Evolutionary conservation across 495 filamentous ascomycete species (phyloP), one percentile per base, ranked within the genome.

Genomic region (Tuber microsphaerosporum): DNA sequence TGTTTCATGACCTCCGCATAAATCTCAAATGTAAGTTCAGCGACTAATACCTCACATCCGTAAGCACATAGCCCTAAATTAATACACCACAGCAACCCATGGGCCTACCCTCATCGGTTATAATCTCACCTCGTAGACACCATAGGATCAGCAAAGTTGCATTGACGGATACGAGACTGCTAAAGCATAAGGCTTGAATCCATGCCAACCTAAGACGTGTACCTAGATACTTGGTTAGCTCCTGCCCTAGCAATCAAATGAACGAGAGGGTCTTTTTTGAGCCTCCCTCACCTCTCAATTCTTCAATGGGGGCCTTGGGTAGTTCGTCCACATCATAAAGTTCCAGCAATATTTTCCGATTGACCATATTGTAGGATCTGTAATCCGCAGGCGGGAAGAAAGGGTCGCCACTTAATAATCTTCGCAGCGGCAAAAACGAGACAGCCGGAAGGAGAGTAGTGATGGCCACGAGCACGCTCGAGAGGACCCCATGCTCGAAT

Each of bases 1-100:
- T 45, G 73, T 26, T 77, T 74, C 80, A 82, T 81, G 9, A 82
- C 74, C 43, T 82, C 81, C 0, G 80, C 82, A 39, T 76, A 82
- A 14, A 82, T 74, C 6, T 76, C 80, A 71, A 82, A 82, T 0
- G 80, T 82, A 26, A 82, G 56, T 48, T 82, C 80, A 48, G 73
- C 42, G 20, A 70, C 80, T 81, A 68, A 26, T 12, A 10, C 22
- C 51, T 26, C 51, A 10, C 22, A 56, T 56, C 19, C 9, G 9
- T 56, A 56, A 56, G 51, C 51, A 56, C 51, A 56, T 26, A 7
- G 26, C 51, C n/a, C 22, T 56, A 56, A 26, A 56, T 7, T n/a
- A 56, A 4, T n/a, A 56, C n/a, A n/a, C n/a, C 22, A 26, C 0
- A 9, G 51, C 9, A 56, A 56, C 12, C 51, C 51, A 56, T 56